Evolutionary conservation across 2,329 filamentous ascomycete species (phyloP), one percentile per base, ranked within the genome.

Genomic region (Pseudopyricularia javanii): DNA sequence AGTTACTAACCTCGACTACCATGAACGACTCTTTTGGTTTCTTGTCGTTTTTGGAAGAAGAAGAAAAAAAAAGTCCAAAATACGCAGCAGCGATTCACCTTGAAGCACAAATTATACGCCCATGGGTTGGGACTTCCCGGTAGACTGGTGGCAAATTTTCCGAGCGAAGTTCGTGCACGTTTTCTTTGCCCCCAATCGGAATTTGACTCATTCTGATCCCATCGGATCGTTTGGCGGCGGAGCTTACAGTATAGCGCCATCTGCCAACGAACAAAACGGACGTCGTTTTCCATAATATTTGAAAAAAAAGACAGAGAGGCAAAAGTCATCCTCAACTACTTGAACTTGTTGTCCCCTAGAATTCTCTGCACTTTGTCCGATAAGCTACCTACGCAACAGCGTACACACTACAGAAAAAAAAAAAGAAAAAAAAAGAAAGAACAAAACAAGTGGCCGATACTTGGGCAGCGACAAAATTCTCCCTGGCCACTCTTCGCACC

Each of bases 131-230:
- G n/a, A n/a, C n/a, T n/a, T n/a, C n/a, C n/a, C n/a, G n/a, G n/a
- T n/a, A n/a, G n/a, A n/a, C n/a, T n/a, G n/a, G n/a, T 20, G 22
- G 24, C 28, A 20, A 28, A 48, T 48, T 20, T 15, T n/a, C 47
- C 24, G 6, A 12, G 47, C 17, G 14, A 45, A 45, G 22, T 6
- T 45, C 24, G 20, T 12, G 11, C 40, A 45, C 40, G 47, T 33
- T n/a, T 49, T 49, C 22, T 14, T 32, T 32, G 20, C 26, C 30
- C 47, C 30, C 47, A 17, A 30, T 12, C 47, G 37, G 37, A 51
- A 15, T 37, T 51, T 51, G 50, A 51, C 50, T 51, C 50, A 51
- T 51, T 37, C 50, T 51, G 50, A 51, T 50, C 22, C 9, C 33
- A 37, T 26, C 33, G 22, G 12, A n/a, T 50, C 49, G 35, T 17